Base-by-base conservation (phyloP, 257 asterid species). In the Salvia splendens region DNA sequence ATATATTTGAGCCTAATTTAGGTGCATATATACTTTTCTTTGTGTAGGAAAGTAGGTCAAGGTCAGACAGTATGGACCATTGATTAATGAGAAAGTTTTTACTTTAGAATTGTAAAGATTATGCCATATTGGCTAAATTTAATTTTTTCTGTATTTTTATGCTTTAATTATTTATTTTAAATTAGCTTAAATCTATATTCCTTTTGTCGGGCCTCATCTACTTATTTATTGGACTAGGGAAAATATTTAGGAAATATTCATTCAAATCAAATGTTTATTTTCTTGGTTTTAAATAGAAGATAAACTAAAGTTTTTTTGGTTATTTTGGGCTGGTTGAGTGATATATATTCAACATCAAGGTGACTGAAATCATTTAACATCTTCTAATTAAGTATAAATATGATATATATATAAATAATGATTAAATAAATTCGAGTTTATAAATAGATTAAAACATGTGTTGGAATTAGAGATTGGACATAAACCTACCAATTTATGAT, bases 1-100 rank as follows among this genome's bases (percentile, higher is more conserved):
- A 69, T 50, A 2, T 10, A 69, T 65, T 59, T 45, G 0, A 36
- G 28, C 79, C 79, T 73, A 71, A 75, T 79, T 72, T 64, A 54
- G 15, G 65, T 68, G 65, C 59, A 12, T 57, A 35, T 52, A 24
- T 35, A 14, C 36, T 54, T 10, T 46, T 52, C 60, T 70, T 72
- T 57, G 43, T 65, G 61, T 38, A 38, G 73, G 64, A 59, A 42
- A 58, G 57, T 67, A 64, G 78, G 74, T 64, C 75, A 50, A 64
- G 78, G 74, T 64, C 75, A 50, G 41, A 62, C 57, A 75, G 9
- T 53, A 35, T 56, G 46, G 47, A 17, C 24, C 46, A 58, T 46
- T 50, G 9, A 41, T 47, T 46, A 24, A 30, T 24, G 45, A 48
- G 2, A 45, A 2, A 12, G 33, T 55, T 24, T 14, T 55, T 33